These are phyloP conservation scores for Neoascochyta sp. DNA, from an alignment of 2,329 filamentous ascomycete species.

Conservation along the genomic window DNA sequence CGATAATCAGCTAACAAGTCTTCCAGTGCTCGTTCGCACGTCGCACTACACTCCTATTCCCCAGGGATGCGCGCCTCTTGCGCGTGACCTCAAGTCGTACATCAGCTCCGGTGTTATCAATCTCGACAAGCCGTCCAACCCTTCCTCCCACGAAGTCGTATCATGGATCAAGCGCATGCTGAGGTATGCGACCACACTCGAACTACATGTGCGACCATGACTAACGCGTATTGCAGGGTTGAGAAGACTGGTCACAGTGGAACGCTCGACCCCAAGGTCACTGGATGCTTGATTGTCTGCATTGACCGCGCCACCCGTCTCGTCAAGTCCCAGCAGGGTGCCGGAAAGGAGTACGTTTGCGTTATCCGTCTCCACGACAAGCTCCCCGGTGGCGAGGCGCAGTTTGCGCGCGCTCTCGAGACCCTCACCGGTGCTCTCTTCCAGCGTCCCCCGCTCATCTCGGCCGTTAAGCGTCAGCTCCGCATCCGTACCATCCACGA, in stretches of 20 bases:
- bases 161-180: conserved; percentile 99
- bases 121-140: conserved; percentile 95
- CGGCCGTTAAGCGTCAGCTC: conserved; percentile 96
- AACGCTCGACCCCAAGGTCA: conserved; percentile 97
- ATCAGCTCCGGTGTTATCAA: conserved; percentile 98
- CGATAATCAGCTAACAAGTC: conserved; percentile 19
- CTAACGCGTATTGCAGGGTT: conserved; percentile 51
- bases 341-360: conserved; percentile 98
- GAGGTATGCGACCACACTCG: conserved; percentile 52
- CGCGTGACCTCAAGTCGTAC: conserved; percentile 95
- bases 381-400: conserved; percentile 85
- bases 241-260: conserved; percentile 99
- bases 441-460: conserved; percentile 95
- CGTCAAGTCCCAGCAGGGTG: conserved; percentile 97
- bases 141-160: conserved; percentile 96
- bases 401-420: conserved; percentile 90
- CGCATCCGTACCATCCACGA: conserved; percentile 98
- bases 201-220: neutral
- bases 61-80: conserved; percentile 83
- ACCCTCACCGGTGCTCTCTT: conserved; percentile 94
- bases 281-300: conserved; percentile 89
- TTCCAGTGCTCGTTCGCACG: conserved; percentile 79
- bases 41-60: conserved; percentile 97
- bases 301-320: conserved; percentile 95
- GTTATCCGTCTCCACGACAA: conserved; percentile 95